These are phyloP conservation scores for Cladosporium velox DNA, from an alignment of 2,329 filamentous ascomycete species.

Conservation along the genomic window DNA sequence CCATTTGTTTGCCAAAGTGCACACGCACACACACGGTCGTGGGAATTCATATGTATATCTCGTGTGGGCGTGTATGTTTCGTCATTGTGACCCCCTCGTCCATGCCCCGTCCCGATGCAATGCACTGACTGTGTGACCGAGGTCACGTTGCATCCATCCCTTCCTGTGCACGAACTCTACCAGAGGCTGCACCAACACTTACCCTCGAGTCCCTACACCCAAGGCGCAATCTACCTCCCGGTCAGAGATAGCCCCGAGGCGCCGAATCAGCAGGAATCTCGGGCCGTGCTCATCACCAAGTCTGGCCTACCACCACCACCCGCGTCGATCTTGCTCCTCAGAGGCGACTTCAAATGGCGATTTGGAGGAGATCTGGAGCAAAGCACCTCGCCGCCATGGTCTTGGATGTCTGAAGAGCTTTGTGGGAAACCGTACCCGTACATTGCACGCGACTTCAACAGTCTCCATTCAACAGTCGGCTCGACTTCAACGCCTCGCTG, in stretches of 20 bases:
- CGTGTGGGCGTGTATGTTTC: too few species aligned
- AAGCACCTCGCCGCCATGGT: conserved; percentile 3
- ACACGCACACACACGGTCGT: too few species aligned
- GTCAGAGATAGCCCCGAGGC: not conserved
- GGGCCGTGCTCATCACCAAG: not conserved
- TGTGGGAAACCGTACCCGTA: conserved; percentile 6
- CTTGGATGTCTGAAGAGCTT: conserved; percentile 6
- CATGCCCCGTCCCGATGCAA: not conserved
- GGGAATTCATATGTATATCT: too few species aligned
- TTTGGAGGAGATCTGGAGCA: not conserved
- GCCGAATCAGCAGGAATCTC: not conserved
- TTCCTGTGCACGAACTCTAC: not conserved
- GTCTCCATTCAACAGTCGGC: not conserved
- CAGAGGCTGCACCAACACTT: conserved; percentile 6
- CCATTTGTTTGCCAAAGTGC: not conserved
- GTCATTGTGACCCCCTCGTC: not conserved
- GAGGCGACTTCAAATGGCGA: not conserved
- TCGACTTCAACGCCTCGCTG: not conserved
- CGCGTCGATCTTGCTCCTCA: not conserved
- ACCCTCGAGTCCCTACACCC: not conserved
- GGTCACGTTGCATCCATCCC: not conserved
- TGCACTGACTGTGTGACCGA: not conserved
- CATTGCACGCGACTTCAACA: conserved; percentile 1
- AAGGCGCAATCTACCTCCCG: conserved; percentile 6
- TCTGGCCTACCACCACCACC: not conserved